A percentile compares a stretch with the other conserved stretches of the same genome.
phyloP scores from a whole-genome alignment of 2,329 filamentous ascomycete species.

The Mycosphaerella sp. region DNA sequence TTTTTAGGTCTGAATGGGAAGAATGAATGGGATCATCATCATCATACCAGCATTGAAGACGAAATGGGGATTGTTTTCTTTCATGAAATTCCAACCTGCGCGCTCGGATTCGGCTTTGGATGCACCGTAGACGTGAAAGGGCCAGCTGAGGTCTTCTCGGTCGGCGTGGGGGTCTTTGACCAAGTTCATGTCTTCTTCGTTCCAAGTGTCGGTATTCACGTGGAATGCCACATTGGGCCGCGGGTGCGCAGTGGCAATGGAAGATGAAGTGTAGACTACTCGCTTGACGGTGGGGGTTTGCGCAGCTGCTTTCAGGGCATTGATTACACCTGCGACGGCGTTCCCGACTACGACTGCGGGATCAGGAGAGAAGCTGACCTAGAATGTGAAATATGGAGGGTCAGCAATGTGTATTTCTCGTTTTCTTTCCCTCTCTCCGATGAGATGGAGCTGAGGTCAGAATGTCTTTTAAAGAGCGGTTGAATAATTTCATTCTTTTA shows the following conservation, averaged over 20 bases:
- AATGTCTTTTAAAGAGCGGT: too few relatives aligned
- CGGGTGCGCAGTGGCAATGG: not conserved
- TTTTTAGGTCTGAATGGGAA: not conserved
- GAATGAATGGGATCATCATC: not conserved
- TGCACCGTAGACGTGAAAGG: not conserved
- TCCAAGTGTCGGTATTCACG: not conserved
- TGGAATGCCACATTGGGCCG: not conserved
- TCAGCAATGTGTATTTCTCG: too few relatives aligned
- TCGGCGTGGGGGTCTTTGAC: not conserved
- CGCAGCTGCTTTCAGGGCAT: conserved; percentile 1
- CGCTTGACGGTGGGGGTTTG: conserved; percentile 1
- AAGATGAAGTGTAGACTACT: conserved; percentile 2
- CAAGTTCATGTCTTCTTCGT: conserved; percentile 1
- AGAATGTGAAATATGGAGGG: too few relatives aligned
- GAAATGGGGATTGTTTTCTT: not conserved
- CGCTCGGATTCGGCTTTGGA: not conserved
- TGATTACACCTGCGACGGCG: not conserved
- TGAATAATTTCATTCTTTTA: too few relatives aligned
- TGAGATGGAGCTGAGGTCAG: too few relatives aligned
- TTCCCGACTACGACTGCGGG: not conserved
- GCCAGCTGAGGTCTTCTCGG: not conserved
- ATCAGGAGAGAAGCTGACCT: not conserved
- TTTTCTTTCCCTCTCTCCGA: too few relatives aligned
- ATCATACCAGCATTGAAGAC: not conserved
- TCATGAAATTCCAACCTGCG: conserved; percentile 1